Percentiles rank a stretch among this genome's conserved stretches.
phyloP scores from a whole-genome alignment of 192 early-diverging fungal species.

The Entrophospora sp. region DNA sequence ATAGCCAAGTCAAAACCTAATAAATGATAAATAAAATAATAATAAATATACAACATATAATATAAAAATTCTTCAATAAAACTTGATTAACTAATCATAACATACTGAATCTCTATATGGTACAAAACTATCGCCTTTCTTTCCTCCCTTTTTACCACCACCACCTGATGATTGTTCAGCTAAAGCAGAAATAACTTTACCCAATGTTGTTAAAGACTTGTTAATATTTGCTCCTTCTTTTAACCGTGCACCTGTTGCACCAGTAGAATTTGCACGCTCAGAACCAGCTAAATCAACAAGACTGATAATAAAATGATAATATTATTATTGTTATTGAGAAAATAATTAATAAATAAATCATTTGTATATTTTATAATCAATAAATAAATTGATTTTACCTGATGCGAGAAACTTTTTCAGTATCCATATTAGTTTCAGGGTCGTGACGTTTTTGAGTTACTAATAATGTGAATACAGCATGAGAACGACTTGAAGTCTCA shows the following conservation, averaged over 20 bases:
- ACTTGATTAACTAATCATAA: not conserved
- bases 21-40: not conserved
- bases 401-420: conserved; percentile 71
- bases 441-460: conserved; percentile 58
- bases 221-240: conserved; percentile 96
- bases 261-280: conserved; percentile 82
- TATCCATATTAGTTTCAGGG: conserved; percentile 41
- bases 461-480: conserved; percentile 74
- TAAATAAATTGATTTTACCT: too few species aligned
- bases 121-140: conserved; percentile 52
- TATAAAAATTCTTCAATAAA: too few species aligned
- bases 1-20: conserved; percentile 72
- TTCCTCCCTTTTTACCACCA: conserved; percentile 31
- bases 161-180: conserved; percentile 53
- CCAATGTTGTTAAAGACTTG: conserved; percentile 81
- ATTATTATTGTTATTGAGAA: not conserved
- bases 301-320: conserved; percentile 36
- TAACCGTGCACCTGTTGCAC: conserved; percentile 71
- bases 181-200: conserved; percentile 88
- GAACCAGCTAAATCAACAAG: conserved; percentile 91
- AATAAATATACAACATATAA: not conserved
- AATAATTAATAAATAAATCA: not conserved
- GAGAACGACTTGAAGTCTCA: conserved; percentile 80
- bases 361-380: not conserved
- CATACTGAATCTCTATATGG: conserved; percentile 87